Percentiles rank a stretch among this genome's conserved stretches.
These are phyloP conservation scores for Protomyces arabidopsidicola DNA, from an alignment of 1,139 yeast species.

Conservation along the genomic window DNA sequence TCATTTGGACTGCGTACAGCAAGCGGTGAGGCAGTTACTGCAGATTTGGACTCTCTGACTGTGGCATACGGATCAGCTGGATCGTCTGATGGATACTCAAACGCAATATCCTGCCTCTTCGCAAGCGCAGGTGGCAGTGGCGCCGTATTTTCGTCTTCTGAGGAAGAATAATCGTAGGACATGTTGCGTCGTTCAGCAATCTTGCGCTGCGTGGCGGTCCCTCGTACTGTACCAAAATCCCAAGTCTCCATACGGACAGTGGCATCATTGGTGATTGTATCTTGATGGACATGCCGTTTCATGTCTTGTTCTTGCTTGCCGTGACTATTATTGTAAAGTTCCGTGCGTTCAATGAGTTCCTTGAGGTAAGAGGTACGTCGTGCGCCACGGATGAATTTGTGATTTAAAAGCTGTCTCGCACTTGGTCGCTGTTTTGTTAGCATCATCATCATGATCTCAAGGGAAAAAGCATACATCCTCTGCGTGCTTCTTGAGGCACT, in stretches of 20 bases:
- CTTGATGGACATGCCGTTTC: background rate
- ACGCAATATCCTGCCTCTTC: background rate
- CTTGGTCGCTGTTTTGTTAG: constrained; percentile 33
- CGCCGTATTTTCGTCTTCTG: background rate
- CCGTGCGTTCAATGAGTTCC: constrained; percentile 30
- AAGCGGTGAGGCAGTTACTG: background rate
- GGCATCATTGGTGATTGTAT: background rate
- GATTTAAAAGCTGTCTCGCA: constrained; percentile 34
- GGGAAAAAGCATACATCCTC: constrained; percentile 33
- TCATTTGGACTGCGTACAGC: background rate
- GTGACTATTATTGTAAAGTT: background rate
- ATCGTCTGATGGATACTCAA: background rate
- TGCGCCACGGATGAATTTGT: constrained; percentile 32
- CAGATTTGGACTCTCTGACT: background rate
- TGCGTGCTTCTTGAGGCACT: constrained; percentile 59
- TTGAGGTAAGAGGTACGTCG: constrained; percentile 30
- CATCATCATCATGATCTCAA: background rate
- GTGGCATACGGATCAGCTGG: background rate
- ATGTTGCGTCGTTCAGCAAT: constrained; percentile 5
- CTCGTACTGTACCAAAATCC: constrained; percentile 21
- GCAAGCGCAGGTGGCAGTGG: background rate
- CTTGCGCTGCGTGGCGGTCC: constrained; percentile 1
- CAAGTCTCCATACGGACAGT: constrained; percentile 6
- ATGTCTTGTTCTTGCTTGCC: background rate
- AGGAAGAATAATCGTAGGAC: constrained; percentile 14